Conservation (phyloP, 768 basidiomycete species). For the Tulasnella sp. region DNA sequence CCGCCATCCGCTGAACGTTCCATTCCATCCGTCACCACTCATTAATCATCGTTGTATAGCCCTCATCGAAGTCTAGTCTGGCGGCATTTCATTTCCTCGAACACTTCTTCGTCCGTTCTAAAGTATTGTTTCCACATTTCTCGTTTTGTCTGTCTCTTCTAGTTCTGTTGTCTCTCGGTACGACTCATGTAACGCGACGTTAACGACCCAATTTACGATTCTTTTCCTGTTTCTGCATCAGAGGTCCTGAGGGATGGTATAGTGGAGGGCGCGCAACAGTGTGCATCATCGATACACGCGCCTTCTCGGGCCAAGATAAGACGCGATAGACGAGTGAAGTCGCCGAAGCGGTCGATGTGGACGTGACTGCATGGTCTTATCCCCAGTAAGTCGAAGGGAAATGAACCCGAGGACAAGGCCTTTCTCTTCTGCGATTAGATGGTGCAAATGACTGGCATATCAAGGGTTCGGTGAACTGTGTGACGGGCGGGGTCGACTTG, state of each 20-base stretch:
- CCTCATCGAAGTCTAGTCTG: not conserved
- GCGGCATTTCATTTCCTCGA: conserved; percentile 2
- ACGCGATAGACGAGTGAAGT: conserved; percentile 2
- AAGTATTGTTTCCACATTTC: not conserved
- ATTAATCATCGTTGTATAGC: not conserved
- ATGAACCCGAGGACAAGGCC: not conserved
- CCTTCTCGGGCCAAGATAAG: not conserved
- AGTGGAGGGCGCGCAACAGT: not conserved
- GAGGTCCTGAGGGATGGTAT: not conserved
- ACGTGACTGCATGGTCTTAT: not conserved
- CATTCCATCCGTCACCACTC: not conserved
- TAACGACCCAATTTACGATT: not conserved
- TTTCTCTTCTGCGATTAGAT: not conserved
- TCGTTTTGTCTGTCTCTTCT: conserved; percentile 8
- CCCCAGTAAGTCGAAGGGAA: conserved; percentile 3
- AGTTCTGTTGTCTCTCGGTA: not conserved
- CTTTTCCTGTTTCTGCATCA: conserved; percentile 2
- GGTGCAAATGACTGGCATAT: conserved; percentile 4
- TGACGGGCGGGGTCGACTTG: not conserved
- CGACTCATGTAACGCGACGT: conserved; percentile 4
- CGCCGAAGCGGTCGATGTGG: not conserved
- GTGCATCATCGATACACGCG: conserved; percentile 7
- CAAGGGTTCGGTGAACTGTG: not conserved
- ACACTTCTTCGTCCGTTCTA: not conserved
- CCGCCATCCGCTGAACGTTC: not conserved